Conservation (phyloP, 129 eudicot genomes). For the Rutidosis leptorrhynchoides region DNA sequence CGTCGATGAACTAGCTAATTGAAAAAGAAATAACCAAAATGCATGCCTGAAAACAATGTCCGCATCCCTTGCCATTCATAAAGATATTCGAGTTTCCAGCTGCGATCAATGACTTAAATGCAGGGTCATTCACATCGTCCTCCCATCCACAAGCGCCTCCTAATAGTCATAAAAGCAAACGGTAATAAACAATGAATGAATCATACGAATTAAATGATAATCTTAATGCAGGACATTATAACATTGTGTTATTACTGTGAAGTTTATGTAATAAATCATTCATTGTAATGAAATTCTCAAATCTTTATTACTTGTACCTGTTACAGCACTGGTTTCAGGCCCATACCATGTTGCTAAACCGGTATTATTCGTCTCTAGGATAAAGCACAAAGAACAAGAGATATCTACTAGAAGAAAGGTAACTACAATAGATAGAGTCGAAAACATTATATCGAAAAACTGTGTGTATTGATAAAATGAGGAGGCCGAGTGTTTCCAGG, state of each 20-base stretch:
- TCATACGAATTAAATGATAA: too few species aligned
- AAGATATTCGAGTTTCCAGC: constrained; percentile 29
- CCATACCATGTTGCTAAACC: neutral
- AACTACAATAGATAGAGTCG: neutral
- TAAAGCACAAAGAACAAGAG: neutral
- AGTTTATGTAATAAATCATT: too few species aligned
- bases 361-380: neutral
- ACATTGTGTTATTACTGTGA: too few species aligned
- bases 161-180: neutral
- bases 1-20: too few species aligned
- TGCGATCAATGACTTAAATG: constrained; percentile 26
- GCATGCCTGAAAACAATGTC: constrained; percentile 35
- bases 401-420: neutral
- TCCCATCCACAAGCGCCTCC: constrained; percentile 36
- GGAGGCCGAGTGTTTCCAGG: neutral
- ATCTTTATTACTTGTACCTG: neutral
- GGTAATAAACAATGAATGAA: too few species aligned
- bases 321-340: neutral
- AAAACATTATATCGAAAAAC: neutral
- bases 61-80: constrained; percentile 30
- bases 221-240: too few species aligned
- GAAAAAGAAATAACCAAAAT: neutral
- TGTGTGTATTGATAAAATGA: neutral
- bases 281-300: too few species aligned
- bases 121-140: constrained; percentile 4